A percentile compares a stretch with the other conserved stretches of the same genome.
Evolutionary conservation across 208 protist species (phyloP).

Genomic region (Leishmania tarentolae): DNA sequence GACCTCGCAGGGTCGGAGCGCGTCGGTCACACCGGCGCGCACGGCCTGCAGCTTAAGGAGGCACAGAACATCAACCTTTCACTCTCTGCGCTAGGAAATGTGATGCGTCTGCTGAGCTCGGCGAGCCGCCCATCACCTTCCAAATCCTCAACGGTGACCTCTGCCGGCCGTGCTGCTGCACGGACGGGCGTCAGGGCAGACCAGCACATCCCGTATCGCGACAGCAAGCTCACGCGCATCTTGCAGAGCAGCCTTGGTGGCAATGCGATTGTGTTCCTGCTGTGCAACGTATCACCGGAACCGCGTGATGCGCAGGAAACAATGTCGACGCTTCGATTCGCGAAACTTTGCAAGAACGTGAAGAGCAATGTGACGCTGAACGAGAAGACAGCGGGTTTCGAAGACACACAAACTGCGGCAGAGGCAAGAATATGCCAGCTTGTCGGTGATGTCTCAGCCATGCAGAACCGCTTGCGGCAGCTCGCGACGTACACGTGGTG

Average conservation of each 20-base stretch:
- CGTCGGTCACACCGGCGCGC: slow-evolving; percentile 71
- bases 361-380: slow-evolving; percentile 38
- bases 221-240: slow-evolving; percentile 91
- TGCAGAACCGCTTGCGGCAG: slow-evolving; percentile 25
- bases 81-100: slow-evolving; percentile 88
- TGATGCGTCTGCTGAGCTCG: slow-evolving; percentile 73
- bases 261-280: slow-evolving; percentile 71
- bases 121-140: neutral
- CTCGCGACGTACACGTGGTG: slow-evolving; percentile 46
- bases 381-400: neutral
- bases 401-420: slow-evolving; percentile 8
- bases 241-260: slow-evolving; percentile 85
- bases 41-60: slow-evolving; percentile 77
- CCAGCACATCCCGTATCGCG: slow-evolving; percentile 84
- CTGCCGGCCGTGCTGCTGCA: neutral
- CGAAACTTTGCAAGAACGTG: slow-evolving; percentile 37
- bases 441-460: slow-evolving; percentile 4
- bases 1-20: slow-evolving; percentile 95
- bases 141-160: slow-evolving; percentile 9
- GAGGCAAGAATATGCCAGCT: slow-evolving; percentile 16
- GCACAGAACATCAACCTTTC: slow-evolving; percentile 93
- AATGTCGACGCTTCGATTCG: slow-evolving; percentile 85
- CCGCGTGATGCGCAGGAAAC: slow-evolving; percentile 59
- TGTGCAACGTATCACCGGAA: slow-evolving; percentile 84
- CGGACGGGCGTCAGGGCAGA: neutral